phyloP scores from a whole-genome alignment of 371 early-diverging fungal species.

The Entomophthora muscae region DNA sequence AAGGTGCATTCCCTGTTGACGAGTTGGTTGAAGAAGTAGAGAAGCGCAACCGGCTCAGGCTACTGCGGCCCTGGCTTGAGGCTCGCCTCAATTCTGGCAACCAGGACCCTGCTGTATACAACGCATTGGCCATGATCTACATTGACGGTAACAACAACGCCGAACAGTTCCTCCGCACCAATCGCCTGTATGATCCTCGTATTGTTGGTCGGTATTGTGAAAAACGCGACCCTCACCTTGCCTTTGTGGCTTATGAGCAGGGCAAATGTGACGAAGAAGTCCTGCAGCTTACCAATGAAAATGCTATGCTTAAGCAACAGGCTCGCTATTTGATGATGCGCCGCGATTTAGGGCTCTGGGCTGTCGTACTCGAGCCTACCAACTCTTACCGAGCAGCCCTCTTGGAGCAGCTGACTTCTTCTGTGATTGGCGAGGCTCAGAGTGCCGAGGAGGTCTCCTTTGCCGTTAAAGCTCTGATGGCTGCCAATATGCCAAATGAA shows the following conservation, averaged over 20 bases:
- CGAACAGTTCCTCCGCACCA: slow-evolving; percentile 84
- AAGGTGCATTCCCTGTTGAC: slow-evolving; percentile 61
- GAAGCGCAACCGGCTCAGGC: slow-evolving; percentile 89
- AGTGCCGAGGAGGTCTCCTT: slow-evolving; percentile 94
- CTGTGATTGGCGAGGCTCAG: slow-evolving; percentile 85
- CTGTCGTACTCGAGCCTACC: slow-evolving; percentile 50
- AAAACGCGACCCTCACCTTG: slow-evolving; percentile 91
- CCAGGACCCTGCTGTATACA: slow-evolving; percentile 76
- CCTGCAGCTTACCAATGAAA: slow-evolving; percentile 84
- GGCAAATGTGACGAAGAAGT: slow-evolving; percentile 89
- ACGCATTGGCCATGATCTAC: slow-evolving; percentile 95
- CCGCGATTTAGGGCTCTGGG: slow-evolving; percentile 74
- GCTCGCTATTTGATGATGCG: slow-evolving; percentile 86
- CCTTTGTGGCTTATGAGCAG: slow-evolving; percentile 85
- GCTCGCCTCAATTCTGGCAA: slow-evolving; percentile 67
- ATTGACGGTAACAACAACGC: slow-evolving; percentile 97
- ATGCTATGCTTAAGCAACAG: slow-evolving; percentile 97
- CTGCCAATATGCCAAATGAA: slow-evolving; percentile 84
- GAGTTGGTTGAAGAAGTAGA: slow-evolving; percentile 85
- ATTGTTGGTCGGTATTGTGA: slow-evolving; percentile 93
- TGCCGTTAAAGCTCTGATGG: slow-evolving; percentile 96
- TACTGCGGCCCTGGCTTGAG: slow-evolving; percentile 85
- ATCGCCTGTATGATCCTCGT: slow-evolving; percentile 72
- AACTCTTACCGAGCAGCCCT: slow-evolving; percentile 72
- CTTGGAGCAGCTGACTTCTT: slow-evolving; percentile 83